Evolutionary conservation across 768 basidiomycete genomes (phyloP).

Genomic region (Coprinopsis sp.): DNA sequence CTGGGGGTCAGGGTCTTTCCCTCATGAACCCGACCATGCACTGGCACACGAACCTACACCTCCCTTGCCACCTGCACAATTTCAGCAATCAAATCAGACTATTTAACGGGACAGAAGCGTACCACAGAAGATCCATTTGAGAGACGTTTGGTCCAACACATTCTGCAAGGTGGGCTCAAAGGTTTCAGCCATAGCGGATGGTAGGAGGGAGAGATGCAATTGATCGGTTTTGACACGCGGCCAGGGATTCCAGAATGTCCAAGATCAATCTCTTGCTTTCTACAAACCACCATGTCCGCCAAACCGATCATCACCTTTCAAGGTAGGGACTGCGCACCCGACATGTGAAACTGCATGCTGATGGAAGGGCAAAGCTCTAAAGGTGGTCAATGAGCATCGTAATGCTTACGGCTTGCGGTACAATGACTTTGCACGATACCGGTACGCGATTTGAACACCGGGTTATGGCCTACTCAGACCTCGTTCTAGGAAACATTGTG

Average conservation of each 20-base stretch:
- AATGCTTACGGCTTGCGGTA: conserved; percentile 88
- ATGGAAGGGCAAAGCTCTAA: conserved; percentile 52
- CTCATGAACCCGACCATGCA: conserved; percentile 29
- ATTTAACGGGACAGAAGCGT: conserved; percentile 27
- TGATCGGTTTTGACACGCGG: conserved; percentile 6
- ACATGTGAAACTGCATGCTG: neutral
- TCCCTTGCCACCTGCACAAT: conserved; percentile 83
- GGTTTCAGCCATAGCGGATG: conserved; percentile 3
- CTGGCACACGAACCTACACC: conserved; percentile 67
- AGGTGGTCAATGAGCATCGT: conserved; percentile 83
- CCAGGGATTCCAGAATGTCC: neutral
- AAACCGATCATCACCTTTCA: conserved; percentile 28
- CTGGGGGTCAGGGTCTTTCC: conserved; percentile 1
- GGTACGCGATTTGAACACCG: conserved; percentile 38
- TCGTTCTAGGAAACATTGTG: conserved; percentile 79
- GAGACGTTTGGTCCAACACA: conserved; percentile 83
- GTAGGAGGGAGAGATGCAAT: neutral
- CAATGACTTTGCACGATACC: conserved; percentile 82
- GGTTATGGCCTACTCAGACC: neutral
- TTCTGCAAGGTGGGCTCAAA: conserved; percentile 90
- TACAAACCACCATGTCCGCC: conserved; percentile 10
- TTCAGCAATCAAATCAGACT: conserved; percentile 10
- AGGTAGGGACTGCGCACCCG: conserved; percentile 25
- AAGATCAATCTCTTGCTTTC: neutral
- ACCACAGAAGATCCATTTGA: conserved; percentile 99